Percentiles rank a stretch among this genome's conserved stretches.
These are phyloP conservation scores for Nicotiana paniculata DNA, from an alignment of 257 asterid genomes.

Conservation along the genomic window DNA sequence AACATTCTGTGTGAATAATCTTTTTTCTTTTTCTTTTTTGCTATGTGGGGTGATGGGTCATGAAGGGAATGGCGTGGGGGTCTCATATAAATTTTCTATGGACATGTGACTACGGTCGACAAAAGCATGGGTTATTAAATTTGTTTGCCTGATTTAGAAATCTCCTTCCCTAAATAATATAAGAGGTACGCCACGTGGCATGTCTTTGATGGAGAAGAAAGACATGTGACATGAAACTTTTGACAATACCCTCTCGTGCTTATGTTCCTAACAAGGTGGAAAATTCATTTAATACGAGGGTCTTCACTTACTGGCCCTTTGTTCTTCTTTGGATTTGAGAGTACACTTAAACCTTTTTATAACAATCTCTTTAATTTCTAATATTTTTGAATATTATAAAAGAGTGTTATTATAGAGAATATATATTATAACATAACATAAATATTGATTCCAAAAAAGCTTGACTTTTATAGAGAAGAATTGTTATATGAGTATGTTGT, in stretches of 20 bases:
- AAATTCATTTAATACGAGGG: not conserved
- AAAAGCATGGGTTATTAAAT: constrained; percentile 38
- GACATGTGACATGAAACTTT: constrained; percentile 58
- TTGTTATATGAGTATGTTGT: too few species aligned
- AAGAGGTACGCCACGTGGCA: constrained; percentile 45
- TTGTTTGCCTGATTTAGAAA: constrained; percentile 36
- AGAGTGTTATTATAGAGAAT: too few species aligned
- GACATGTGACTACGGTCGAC: constrained; percentile 51
- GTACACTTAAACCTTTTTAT: too few species aligned
- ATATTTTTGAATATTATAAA: too few species aligned
- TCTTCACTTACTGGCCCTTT: not conserved
- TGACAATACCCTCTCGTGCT: constrained; percentile 59
- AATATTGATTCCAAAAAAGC: too few species aligned
- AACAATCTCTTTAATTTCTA: too few species aligned
- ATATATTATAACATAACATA: too few species aligned
- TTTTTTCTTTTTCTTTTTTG: not conserved
- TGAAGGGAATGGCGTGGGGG: not conserved
- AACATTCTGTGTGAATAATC: too few species aligned
- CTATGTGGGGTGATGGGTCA: constrained; percentile 9
- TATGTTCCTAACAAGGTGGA: constrained; percentile 56
- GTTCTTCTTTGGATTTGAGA: not conserved
- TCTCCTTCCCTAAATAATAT: constrained; percentile 29
- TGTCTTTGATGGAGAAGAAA: constrained; percentile 27
- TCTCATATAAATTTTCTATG: not conserved
- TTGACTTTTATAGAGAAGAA: too few species aligned